Conservation (phyloP, 2,329 filamentous ascomycete species). For the Cercospora sp. region DNA sequence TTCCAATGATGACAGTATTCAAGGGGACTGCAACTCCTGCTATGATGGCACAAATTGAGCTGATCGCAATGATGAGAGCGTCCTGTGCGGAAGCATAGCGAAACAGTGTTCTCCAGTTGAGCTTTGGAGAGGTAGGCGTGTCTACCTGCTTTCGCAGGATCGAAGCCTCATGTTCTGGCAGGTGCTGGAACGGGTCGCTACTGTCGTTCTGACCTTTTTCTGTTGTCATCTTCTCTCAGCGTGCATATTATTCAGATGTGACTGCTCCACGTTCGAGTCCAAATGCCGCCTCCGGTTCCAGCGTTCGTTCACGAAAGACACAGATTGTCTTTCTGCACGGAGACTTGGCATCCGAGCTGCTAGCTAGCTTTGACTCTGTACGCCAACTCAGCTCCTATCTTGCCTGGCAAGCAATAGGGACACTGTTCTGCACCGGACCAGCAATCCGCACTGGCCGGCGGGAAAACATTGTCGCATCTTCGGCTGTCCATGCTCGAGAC, state of each 20-base stretch:
- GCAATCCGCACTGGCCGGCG: background rate
- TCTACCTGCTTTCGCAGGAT: slow-evolving; percentile 12
- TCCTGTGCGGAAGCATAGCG: slow-evolving; percentile 29
- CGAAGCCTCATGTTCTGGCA: slow-evolving; percentile 15
- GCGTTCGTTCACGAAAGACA: no score
- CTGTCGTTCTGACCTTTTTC: background rate
- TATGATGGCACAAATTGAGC: slow-evolving; percentile 32
- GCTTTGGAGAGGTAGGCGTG: background rate
- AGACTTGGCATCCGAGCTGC: background rate
- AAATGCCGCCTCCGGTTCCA: no score
- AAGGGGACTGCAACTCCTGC: slow-evolving; percentile 32
- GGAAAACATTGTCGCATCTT: background rate
- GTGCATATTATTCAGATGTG: background rate
- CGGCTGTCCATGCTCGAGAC: background rate
- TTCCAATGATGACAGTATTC: slow-evolving; percentile 62
- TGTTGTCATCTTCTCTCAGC: background rate
- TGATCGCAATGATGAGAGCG: slow-evolving; percentile 40
- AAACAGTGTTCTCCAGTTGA: slow-evolving; percentile 16
- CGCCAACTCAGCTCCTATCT: background rate
- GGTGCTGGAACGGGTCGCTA: background rate
- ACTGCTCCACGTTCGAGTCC: background rate
- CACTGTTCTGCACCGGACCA: background rate
- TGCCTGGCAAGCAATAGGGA: background rate
- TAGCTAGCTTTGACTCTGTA: background rate
- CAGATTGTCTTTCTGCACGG: background rate